Base-by-base conservation (phyloP, 1,139 yeast species). In the Lodderomyces parapsilosis region DNA sequence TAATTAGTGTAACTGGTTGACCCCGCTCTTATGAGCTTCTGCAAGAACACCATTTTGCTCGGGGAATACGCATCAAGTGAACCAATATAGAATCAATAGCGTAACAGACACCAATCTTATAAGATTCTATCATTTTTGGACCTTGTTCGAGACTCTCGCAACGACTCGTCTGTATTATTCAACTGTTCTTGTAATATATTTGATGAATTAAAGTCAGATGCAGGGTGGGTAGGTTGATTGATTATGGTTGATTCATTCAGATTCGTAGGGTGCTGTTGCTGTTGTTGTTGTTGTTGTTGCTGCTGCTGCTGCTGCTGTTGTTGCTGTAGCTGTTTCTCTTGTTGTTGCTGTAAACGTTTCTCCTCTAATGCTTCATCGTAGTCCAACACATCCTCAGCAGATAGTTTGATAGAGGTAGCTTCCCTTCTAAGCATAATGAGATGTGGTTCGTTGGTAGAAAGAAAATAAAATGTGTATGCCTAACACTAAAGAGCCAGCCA, bases 341-440 rank as follows among this genome's bases (percentile, higher is more conserved):
- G 43, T 36, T 40, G 45, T 34, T 47, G 46, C 30, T 46, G 42
- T 28, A 41, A 33, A 42, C 35, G 40, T 43, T 42, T 36, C 42
- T 45, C 18, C 37, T 48, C 42, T 15, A 58, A 36, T 18, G 49
- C 49, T 45, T 81, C 86, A 48, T 83, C 88, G 50, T 79, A 82
- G 42, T 74, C 82, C 47, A 77, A 65, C 2, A 83, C 73, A 49
- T 83, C 89, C 48, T 81, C 87, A 0, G 85, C 84, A 0, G 86
- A 81, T 42, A 83, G 72, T 48, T 72, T 73, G 43, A 83, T 82
- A 1, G 80, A 71, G 0, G 89, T 83, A 2, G 88, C 83, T 5
- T 76, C 82, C 47, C 87, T 66, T 59, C 87, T 64, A 43, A 83
- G 66, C 88, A 82, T 82, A 17, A 9, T 19, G 8, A 24, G 11